Evolutionary conservation across 2,329 filamentous ascomycete species (phyloP), one percentile per base, ranked within the genome.

Genomic region (Ophiostoma sp.): DNA sequence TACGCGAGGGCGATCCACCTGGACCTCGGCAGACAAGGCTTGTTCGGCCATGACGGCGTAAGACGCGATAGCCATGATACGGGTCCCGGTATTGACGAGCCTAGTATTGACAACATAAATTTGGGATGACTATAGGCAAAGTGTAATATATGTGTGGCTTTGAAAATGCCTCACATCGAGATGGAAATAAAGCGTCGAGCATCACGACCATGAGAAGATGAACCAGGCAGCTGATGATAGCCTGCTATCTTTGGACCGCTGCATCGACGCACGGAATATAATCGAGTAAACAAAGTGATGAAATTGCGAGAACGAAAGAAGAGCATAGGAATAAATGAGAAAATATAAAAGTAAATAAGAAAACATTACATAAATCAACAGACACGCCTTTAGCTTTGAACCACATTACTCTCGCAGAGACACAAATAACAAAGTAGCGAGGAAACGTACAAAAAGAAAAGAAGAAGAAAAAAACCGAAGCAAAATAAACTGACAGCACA

Each of bases 21-120:
- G 57, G 27, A 62, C 57, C 57, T 62, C 57, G 57, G 57, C 52
- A 57, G 52, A 57, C 52, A 33, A 64, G 6, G 60, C 60, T 48
- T 17, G 20, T 48, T 48, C 44, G 20, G 44, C 20, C 2, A 0
- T 7, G 36, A 48, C 8, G 17, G 17, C 44, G 20, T n/a, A 41
- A 20, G 44, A 48, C 20, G 17, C 44, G 17, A 20, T n/a, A n/a
- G 27, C 27, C 27, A 31, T 31, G 27, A n/a, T 31, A 31, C 3
- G 27, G 6, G 2, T 8, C 3, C 3, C 27, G 27, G 27, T 31
- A 31, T 31, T 31, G 27, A 31, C 27, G n/a, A 10, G 13, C 36
- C 13, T 39, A 39, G 5, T 48, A 2, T 20, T 1, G 17, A n/a
- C 20, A 2, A 11, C 6, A 20, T 20, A 7, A 1, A 7, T 20